Evolutionary conservation across 345 rosid genomes (phyloP).

Genomic region (Arabis alpina): DNA sequence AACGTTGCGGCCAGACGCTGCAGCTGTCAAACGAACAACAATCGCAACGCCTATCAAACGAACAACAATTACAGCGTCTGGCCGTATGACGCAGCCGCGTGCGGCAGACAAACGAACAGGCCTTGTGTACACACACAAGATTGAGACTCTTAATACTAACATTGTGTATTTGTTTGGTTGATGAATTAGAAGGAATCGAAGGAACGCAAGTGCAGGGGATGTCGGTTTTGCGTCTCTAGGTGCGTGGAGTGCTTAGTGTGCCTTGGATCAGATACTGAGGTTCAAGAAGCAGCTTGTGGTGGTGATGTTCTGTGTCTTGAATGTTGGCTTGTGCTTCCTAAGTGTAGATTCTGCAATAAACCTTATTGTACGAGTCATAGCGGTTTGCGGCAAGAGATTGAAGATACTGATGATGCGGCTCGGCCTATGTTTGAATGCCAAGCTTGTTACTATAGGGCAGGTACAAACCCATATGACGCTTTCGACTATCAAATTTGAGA

Average conservation of each 20-base stretch:
- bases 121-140: background rate
- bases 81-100: no score
- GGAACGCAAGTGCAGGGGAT: constrained; percentile 55
- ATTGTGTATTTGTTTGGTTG: constrained; percentile 2
- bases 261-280: constrained; percentile 43
- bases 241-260: constrained; percentile 73
- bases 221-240: constrained; percentile 63
- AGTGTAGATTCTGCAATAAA: constrained; percentile 72
- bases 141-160: background rate
- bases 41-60: no score
- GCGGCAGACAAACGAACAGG: no score
- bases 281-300: constrained; percentile 60
- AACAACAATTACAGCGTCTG: no score
- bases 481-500: constrained; percentile 28
- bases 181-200: constrained; percentile 31
- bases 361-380: constrained; percentile 65
- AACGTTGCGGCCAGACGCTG: no score
- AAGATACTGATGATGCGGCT: constrained; percentile 9
- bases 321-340: constrained; percentile 79
- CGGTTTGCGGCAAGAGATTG: constrained; percentile 25
- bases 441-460: constrained; percentile 50
- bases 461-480: constrained; percentile 20
- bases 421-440: constrained; percentile 59
- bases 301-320: constrained; percentile 54
- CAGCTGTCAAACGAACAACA: no score